Conservation (phyloP, 805 yeast genomes). For the Yamadazyma kitorensis region DNA sequence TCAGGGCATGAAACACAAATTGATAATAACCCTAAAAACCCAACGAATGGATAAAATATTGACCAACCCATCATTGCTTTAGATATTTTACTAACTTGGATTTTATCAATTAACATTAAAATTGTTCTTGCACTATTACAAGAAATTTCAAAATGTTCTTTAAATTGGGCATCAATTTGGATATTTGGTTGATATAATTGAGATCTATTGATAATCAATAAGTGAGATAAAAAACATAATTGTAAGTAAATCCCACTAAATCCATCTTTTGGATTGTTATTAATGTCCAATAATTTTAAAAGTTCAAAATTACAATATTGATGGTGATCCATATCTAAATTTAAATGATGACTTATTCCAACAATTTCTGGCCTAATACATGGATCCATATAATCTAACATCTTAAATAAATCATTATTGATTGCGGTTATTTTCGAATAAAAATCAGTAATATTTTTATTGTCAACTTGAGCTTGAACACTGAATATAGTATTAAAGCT, state of each 20-base stretch:
- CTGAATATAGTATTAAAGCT: constrained; percentile 25
- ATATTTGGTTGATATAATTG: constrained; percentile 17
- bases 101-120: constrained; percentile 15
- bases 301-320: constrained; percentile 3
- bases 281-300: constrained; percentile 2
- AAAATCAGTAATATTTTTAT: constrained; percentile 11
- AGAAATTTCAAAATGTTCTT: constrained; percentile 18
- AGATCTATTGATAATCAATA: constrained; percentile 25
- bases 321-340: not conserved
- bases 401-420: constrained; percentile 19
- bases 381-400: constrained; percentile 18
- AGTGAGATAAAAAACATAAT: constrained; percentile 20
- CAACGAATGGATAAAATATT: constrained; percentile 20
- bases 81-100: constrained; percentile 10
- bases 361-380: constrained; percentile 10
- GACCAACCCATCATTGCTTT: constrained; percentile 19
- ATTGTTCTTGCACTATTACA: constrained; percentile 28
- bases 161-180: constrained; percentile 14
- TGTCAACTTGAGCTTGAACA: constrained; percentile 14
- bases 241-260: constrained; percentile 7
- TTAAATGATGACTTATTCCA: not conserved
- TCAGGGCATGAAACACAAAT: constrained; percentile 20
- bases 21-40: constrained; percentile 22
- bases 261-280: not conserved
- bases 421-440: constrained; percentile 8